Base-by-base conservation (phyloP, 2,329 filamentous ascomycete genomes). In the Xylariaceae sp. region DNA sequence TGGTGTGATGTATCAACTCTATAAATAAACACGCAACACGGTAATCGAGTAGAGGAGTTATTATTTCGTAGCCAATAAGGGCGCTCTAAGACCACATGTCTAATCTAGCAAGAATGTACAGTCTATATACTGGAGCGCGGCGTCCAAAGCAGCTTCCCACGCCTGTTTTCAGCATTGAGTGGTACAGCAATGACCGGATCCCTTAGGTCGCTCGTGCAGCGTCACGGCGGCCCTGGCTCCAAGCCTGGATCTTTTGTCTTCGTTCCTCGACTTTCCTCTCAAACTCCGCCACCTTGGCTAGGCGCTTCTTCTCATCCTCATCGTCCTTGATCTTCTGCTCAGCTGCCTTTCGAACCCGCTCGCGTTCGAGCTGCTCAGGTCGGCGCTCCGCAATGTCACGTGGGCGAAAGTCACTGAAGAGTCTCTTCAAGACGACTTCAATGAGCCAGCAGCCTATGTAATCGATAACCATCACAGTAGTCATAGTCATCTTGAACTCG, bases 371-470 rank as follows among this genome's bases (percentile, higher is more conserved):
- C 77, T 99, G 94, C 65, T 99, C 94, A 3, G 87, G 85, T 50
- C 94, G 77, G 55, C 94, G 80, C 45, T 87, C 76, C 1, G 94
- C 92, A 64, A 99, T 97, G 66, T 97, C 94, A 67, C 95, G 92
- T 2, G 94, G 90, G 58, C 83, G 85, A 74, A 89, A 95, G 69
- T 99, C 94, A 57, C 87, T 92, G 71, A 97, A 99, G 30, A 87
- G 68, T 44, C 68, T 74, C 78, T 99, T 99, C 61, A 99, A 77
- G 0, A 83, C 78, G 58, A 91, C 85, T 73, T 99, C 94, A 53
- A 97, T 88, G 33, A 89, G 53, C 76, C 83, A 97, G 75, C 94
- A 99, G 12, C 86, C 87, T 2, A 74, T 81, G 66, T 91, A 99
- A 70, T 99, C 94, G 33, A 92, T 62, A 6, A 91, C 69, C 94